These are phyloP conservation scores for Umbelopsis sp. DNA, from an alignment of 192 early-diverging fungal genomes.

Conservation along the genomic window DNA sequence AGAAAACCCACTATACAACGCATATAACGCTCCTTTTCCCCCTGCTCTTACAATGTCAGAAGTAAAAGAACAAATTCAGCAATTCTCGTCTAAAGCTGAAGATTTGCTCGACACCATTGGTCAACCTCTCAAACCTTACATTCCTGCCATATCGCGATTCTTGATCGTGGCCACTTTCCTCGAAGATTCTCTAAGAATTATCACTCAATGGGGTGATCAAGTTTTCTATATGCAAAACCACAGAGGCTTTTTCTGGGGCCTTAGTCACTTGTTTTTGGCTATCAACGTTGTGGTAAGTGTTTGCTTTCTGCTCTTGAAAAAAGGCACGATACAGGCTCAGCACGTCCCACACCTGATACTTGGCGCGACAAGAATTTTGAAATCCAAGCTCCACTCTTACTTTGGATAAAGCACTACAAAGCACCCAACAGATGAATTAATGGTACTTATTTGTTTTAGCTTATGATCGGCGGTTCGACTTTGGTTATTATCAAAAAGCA, in stretches of 20 bases:
- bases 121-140: conserved; percentile 86
- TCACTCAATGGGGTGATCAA: conserved; percentile 91
- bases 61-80: conserved; percentile 43
- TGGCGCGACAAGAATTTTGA: background rate
- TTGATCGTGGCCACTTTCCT: conserved; percentile 96
- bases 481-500: conserved; percentile 81
- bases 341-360: background rate
- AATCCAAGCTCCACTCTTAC: no score
- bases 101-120: conserved; percentile 74
- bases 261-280: conserved; percentile 86
- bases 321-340: background rate
- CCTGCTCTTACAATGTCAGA: conserved; percentile 21
- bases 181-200: conserved; percentile 90
- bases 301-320: background rate
- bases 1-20: background rate
- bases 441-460: conserved; percentile 25
- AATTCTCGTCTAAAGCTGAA: conserved; percentile 68
- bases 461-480: conserved; percentile 83
- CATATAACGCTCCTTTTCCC: background rate
- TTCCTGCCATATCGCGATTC: conserved; percentile 89
- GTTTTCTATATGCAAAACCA: conserved; percentile 80
- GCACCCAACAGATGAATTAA: background rate
- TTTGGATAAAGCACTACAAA: background rate
- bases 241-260: conserved; percentile 77
- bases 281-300: conserved; percentile 74